Evolutionary conservation across 2,329 filamentous ascomycete genomes (phyloP), one percentile per base, ranked within the genome.

Genomic region (Pseudonectria foliicola): DNA sequence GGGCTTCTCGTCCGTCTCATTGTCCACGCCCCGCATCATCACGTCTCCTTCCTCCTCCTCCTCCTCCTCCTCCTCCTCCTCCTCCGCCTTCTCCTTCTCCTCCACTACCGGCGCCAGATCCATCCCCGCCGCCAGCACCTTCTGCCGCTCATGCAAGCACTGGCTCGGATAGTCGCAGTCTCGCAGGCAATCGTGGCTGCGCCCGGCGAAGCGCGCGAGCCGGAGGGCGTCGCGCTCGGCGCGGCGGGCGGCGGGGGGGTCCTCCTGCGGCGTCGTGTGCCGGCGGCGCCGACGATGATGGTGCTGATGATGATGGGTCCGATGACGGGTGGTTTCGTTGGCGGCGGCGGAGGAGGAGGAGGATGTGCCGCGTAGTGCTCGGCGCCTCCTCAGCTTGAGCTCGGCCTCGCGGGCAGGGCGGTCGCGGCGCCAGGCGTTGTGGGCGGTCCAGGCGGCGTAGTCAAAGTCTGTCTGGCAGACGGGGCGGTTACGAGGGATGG

Each of bases 381-480:
- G 35, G 3, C 25, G 18, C 29, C 24, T 38, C 46, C 47, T 46
- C 1, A 5, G 23, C 2, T 28, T 4, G 4, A 43, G 45, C 2
- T 33, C 10, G 0, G 30, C 15, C 3, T 32, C 23, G 12, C 42
- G 39, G 6, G 27, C 31, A 2, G 13, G 10, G 6, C 31, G 27
- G 12, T 40, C 40, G 23, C 57, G 53, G 3, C 54, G 48, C 52
- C 54, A 63, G n/a, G 49, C 34, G n/a, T 49, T 53, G 28, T 45
- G 43, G 1, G 24, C 29, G 5, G 34, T 39, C 62, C 61, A 64
- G 16, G 45, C 48, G 2, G 8, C 13, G 35, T 56, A 60, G 45
- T 65, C 60, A 30, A 62, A 62, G 31, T 54, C 45, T 38, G 49
- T 30, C 13, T 10, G 31, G 44, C 56, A 60, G 10, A 15, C 21